These are phyloP conservation scores for Theobroma cacao DNA, from an alignment of 345 rosid species.

Conservation along the genomic window DNA sequence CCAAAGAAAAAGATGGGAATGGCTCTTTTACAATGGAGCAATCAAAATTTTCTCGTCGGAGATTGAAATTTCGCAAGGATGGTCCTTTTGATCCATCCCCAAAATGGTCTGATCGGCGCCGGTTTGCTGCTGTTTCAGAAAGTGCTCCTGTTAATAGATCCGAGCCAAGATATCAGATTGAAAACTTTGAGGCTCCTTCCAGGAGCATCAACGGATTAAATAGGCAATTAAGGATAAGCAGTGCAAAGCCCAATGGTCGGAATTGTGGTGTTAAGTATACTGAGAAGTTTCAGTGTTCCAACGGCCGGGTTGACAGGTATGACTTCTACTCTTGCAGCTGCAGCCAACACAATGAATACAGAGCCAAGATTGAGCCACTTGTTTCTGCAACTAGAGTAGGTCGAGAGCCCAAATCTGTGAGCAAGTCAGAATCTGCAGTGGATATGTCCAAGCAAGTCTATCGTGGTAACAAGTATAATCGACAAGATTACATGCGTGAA, in stretches of 20 bases:
- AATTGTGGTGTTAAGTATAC: conserved; percentile 45
- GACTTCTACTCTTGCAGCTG: conserved; percentile 64
- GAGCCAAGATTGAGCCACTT: conserved; percentile 54
- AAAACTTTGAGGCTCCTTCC: conserved; percentile 46
- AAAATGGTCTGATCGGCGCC: conserved; percentile 63
- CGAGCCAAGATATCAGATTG: conserved; percentile 53
- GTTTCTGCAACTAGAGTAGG: conserved; percentile 47
- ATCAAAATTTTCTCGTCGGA: conserved; percentile 47
- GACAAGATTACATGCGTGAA: conserved; percentile 45
- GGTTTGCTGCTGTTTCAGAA: conserved; percentile 46
- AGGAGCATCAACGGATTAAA: conserved; percentile 50
- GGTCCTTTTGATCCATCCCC: conserved; percentile 42
- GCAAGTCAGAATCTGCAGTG: conserved; percentile 47
- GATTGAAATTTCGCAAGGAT: conserved; percentile 54
- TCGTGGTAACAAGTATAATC: conserved; percentile 52
- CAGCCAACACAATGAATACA: conserved; percentile 50
- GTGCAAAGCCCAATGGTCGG: conserved; percentile 45
- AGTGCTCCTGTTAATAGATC: conserved; percentile 42
- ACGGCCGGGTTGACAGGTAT: conserved; percentile 52
- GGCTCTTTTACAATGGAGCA: conserved; percentile 48
- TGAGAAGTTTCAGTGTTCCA: conserved; percentile 58
- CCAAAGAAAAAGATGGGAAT: conserved; percentile 45
- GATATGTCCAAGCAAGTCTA: conserved; percentile 63
- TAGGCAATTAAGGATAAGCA: conserved; percentile 48
- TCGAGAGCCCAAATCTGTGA: conserved; percentile 46